Base-by-base conservation (phyloP, 345 rosid species). In the Litchi chinensis region DNA sequence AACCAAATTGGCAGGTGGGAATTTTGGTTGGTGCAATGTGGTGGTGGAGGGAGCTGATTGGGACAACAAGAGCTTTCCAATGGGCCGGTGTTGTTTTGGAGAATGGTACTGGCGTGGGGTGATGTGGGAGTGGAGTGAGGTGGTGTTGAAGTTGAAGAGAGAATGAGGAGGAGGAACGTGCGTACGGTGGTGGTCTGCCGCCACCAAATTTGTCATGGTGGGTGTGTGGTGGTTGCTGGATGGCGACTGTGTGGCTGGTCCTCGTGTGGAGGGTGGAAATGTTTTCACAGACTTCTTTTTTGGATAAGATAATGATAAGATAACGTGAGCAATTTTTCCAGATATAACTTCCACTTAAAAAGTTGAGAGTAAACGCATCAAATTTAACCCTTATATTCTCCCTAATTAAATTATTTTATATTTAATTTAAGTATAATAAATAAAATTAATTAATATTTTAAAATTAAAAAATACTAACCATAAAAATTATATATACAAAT, bases 121-220 rank as follows among this genome's bases (percentile, higher is more conserved):
- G 37, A 32, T 32, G 4, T 32, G 37, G 37, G 37, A 32, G 37
- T 83, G 89, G 81, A 93, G 92, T 74, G 90, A 87, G 80, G 88
- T 81, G 83, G 95, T 95, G 88, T 78, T 92, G 88, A 92, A 93
- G 82, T 91, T 91, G 65, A 95, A 90, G 32, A 92, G 86, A 77
- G 93, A 91, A 79, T 2, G 37, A 32, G 37, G 37, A 32, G 95
- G 89, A 76, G 92, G 83, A 82, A 90, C 90, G 68, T 79, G 87
- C 57, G 77, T 79, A 78, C 82, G 87, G 78, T 89, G 93, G 86
- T 91, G 99, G 79, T 85, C 46, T 81, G 89, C 85, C 64, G 22
- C 37, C 84, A 87, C 87, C 87, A 93, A 67, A 84, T 83, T 89
- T 56, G 97, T 89, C 97, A 91, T 93, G 81, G 52, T 92, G 81